These are phyloP conservation scores for Blastobotrys arbuscula DNA, from an alignment of 1,139 yeast species.

Conservation along the genomic window DNA sequence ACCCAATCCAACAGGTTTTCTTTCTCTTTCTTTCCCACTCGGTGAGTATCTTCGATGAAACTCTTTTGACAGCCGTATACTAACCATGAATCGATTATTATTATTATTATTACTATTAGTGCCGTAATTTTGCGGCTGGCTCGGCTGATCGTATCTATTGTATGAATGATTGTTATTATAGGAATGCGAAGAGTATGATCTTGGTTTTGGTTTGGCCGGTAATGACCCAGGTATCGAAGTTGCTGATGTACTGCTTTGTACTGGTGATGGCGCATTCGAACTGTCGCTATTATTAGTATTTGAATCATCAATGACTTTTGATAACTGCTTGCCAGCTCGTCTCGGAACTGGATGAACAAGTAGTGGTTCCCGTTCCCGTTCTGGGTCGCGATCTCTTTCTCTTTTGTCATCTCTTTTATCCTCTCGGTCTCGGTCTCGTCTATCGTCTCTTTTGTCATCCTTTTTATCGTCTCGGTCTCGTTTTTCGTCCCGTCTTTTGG, in stretches of 20 bases:
- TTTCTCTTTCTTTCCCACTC: slow-evolving; percentile 3
- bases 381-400: background rate
- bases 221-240: slow-evolving; percentile 5
- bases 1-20: slow-evolving; percentile 9
- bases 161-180: background rate
- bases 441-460: slow-evolving; percentile 4
- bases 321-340: background rate
- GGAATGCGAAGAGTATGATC: background rate
- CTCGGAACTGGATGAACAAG: slow-evolving; percentile 8
- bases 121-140: background rate
- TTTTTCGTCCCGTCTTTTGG: background rate
- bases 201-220: slow-evolving; percentile 11
- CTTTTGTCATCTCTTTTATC: background rate
- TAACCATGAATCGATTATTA: slow-evolving; percentile 19
- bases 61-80: slow-evolving; percentile 14
- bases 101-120: background rate
- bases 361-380: background rate
- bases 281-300: background rate
- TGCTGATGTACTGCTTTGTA: slow-evolving; percentile 1
- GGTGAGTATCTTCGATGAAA: background rate
- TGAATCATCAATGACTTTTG: slow-evolving; percentile 2
- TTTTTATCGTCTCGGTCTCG: slow-evolving; percentile 2
- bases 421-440: background rate
- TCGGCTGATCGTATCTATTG: background rate
- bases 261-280: background rate